Conservation (phyloP, 108 stramenopile genomes). For the Pseudonitzschia delicatissima region DNA sequence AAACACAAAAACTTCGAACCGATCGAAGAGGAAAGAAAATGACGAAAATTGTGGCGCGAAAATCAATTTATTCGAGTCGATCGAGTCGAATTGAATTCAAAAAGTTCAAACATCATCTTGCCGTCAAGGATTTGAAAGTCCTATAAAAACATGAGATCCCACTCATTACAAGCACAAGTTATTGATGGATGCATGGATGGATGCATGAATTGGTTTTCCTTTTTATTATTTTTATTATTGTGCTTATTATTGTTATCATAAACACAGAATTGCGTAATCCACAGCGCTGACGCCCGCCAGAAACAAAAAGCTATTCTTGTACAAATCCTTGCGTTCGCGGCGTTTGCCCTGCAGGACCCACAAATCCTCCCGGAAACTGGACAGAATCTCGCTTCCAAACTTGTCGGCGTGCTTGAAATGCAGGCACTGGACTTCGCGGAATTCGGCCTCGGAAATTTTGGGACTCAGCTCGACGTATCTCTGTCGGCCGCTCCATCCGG, state of each 20-base stretch:
- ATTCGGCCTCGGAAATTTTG: constrained; percentile 80
- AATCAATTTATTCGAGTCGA: too few species aligned
- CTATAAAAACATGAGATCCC: too few species aligned
- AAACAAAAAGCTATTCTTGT: constrained; percentile 66
- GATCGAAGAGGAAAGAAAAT: too few species aligned
- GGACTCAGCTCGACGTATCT: constrained; percentile 86
- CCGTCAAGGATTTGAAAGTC: too few species aligned
- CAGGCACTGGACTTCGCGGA: constrained; percentile 68
- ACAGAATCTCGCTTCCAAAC: constrained; percentile 65
- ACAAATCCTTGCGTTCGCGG: constrained; percentile 66
- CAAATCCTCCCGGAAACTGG: constrained; percentile 80
- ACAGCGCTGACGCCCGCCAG: constrained; percentile 65
- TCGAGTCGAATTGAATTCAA: too few species aligned
- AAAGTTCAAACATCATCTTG: too few species aligned
- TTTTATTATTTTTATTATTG: too few species aligned
- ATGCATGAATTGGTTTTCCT: too few species aligned
- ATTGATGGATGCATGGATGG: too few species aligned
- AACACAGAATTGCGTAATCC: constrained; percentile 49
- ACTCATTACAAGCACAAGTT: too few species aligned
- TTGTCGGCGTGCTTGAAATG: constrained; percentile 81
- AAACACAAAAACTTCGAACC: too few species aligned
- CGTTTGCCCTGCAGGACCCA: constrained; percentile 78
- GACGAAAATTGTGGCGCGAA: too few species aligned
- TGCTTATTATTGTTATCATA: neutral
- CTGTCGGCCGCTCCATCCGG: constrained; percentile 63